These are phyloP conservation scores for Mucor plumbeus DNA, from an alignment of 371 early-diverging fungal genomes.

Conservation along the genomic window DNA sequence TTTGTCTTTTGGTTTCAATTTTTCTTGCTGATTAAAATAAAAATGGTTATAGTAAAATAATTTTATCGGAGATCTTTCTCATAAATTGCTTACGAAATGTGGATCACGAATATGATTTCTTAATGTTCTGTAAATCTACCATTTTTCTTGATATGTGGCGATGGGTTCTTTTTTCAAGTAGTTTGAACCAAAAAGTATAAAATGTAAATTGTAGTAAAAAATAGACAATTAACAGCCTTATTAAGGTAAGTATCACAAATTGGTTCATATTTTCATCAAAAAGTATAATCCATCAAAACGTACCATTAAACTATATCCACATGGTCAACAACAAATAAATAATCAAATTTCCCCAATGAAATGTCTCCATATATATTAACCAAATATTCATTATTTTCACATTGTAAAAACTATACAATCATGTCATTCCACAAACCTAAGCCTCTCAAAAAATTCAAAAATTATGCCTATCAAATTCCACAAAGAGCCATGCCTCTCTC, in stretches of 20 bases:
- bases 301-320: background rate
- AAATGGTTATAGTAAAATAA: background rate
- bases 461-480: background rate
- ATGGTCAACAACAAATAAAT: slow-evolving; percentile 13
- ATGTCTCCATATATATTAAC: slow-evolving; percentile 5
- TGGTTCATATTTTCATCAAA: background rate
- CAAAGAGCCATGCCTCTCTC: background rate
- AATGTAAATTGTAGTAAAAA: background rate
- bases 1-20: background rate
- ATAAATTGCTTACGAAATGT: background rate
- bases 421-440: background rate
- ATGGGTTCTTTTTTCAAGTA: background rate
- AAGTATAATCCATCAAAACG: background rate
- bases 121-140: background rate
- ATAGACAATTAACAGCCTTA: background rate
- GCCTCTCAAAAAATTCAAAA: background rate
- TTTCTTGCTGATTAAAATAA: background rate
- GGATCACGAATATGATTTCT: background rate
- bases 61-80: background rate
- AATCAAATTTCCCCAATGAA: slow-evolving; percentile 6
- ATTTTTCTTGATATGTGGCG: background rate
- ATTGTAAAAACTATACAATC: background rate
- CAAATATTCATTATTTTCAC: background rate
- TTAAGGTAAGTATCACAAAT: slow-evolving; percentile 6
- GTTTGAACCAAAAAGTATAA: no score